Evolutionary conservation across 192 early-diverging fungal genomes (phyloP).

Genomic region (Cetraspora pellucida): DNA sequence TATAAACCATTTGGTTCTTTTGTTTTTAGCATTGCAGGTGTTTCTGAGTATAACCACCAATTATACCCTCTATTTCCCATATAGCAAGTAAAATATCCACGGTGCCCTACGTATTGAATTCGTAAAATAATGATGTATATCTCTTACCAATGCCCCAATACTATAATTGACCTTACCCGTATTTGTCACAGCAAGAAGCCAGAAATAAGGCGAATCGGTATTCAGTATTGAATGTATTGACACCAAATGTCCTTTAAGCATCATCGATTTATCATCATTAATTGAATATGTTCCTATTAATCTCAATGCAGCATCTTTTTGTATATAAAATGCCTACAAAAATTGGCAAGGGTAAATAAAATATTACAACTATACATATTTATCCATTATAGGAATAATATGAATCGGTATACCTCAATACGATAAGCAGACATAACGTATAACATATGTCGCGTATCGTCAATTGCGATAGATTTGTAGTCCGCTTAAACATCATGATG

Average conservation of each 20-base stretch:
- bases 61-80: not conserved
- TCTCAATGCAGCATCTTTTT: not conserved
- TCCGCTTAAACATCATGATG: not conserved
- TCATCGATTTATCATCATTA: not conserved
- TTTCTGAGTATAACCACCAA: not conserved
- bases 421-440: not conserved
- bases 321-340: not conserved
- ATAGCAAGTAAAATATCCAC: conserved; percentile 32
- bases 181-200: conserved; percentile 12
- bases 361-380: not conserved
- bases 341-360: not conserved
- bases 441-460: conserved; percentile 18
- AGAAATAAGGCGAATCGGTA: conserved; percentile 26
- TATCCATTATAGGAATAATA: not conserved
- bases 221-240: conserved; percentile 23
- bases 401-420: conserved; percentile 8
- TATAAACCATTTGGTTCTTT: conserved; percentile 23
- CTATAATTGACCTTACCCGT: conserved; percentile 2
- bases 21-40: not conserved
- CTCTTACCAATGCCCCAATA: not conserved
- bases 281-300: conserved; percentile 1
- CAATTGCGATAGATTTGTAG: conserved; percentile 7
- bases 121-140: too few species aligned
- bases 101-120: conserved; percentile 19
- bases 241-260: not conserved